Evolutionary conservation across 768 basidiomycete species (phyloP), one percentile per base, ranked within the genome.

Genomic region (Macrolepiota fuliginosa): DNA sequence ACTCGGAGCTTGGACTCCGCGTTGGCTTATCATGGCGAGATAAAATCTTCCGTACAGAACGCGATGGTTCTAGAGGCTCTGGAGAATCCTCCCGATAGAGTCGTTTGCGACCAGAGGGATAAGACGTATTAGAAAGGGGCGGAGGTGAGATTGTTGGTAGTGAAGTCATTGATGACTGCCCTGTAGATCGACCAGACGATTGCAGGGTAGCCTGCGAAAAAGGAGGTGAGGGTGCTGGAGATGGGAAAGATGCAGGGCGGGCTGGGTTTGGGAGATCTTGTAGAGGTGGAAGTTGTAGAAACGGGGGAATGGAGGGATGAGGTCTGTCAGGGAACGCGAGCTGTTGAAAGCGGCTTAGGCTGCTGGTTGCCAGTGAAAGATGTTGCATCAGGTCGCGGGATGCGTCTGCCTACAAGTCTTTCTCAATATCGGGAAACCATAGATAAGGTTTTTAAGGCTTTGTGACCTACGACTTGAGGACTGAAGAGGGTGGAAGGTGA

Each of bases 341-440:
- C 59, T 79, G 75, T 54, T 85, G 83, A 64, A 86, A 87, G 56
- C 76, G 82, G 46, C 77, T 69, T 39, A 87, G 68, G n/a, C 83
- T 81, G n/a, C 74, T 73, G 6, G 79, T 77, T 2, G 81, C 79
- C 29, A 75, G 69, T 3, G 77, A 70, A 42, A 87, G 76, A 61
- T 78, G 74, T 22, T 80, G 77, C 76, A 83, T 73, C 27, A 86
- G 71, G 45, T 85, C 83, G 54, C 79, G 71, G 13, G 85, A 83
- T 15, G 80, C 81, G 56, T 80, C 75, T n/a, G 74, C 77, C 85
- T 87, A 64, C 5, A 55, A 15, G 49, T 42, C 47, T 53, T 52
- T 39, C 65, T 46, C 40, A 61, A 46, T 55, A 35, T 27, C 46
- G 35, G 52, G 29, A 42, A n/a, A 46, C 7, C 15, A 15, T 9